phyloP scores from a whole-genome alignment of 1,139 yeast genomes.

The Scheffersomyces segobiensis region DNA sequence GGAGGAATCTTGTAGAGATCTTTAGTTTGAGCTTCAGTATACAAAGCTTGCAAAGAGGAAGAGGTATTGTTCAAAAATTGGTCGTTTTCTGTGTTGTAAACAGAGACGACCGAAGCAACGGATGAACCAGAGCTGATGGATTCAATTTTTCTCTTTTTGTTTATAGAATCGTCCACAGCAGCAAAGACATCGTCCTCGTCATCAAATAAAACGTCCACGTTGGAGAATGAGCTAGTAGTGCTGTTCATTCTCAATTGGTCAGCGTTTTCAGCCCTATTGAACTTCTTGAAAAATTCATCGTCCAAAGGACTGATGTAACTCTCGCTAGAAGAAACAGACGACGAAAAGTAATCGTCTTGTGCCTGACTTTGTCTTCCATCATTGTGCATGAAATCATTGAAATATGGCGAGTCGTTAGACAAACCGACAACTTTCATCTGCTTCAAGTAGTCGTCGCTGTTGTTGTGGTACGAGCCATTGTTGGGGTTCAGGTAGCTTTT shows the following conservation, averaged over 20 bases:
- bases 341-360: conserved; percentile 7
- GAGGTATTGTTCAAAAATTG: background rate
- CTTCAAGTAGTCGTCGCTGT: conserved; percentile 7
- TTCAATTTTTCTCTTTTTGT: conserved; percentile 12
- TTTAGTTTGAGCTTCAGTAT: background rate
- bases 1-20: background rate
- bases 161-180: background rate
- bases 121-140: conserved; percentile 7
- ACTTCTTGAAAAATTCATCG: conserved; percentile 18
- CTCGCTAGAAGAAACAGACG: conserved; percentile 13
- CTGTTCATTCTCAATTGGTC: conserved; percentile 1
- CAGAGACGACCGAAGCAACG: conserved; percentile 1
- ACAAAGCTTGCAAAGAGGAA: background rate
- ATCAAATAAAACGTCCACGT: background rate
- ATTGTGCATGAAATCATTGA: conserved; percentile 12
- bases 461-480: conserved; percentile 1
- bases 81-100: background rate
- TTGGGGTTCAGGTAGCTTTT: background rate
- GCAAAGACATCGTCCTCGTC: background rate
- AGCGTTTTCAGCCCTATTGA: conserved; percentile 4
- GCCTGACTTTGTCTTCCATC: background rate
- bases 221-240: background rate
- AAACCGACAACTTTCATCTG: conserved; percentile 10
- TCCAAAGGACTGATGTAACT: conserved; percentile 17
- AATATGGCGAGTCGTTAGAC: conserved; percentile 11